phyloP scores from a whole-genome alignment of 257 asterid species.

The Primulina tabacum region DNA sequence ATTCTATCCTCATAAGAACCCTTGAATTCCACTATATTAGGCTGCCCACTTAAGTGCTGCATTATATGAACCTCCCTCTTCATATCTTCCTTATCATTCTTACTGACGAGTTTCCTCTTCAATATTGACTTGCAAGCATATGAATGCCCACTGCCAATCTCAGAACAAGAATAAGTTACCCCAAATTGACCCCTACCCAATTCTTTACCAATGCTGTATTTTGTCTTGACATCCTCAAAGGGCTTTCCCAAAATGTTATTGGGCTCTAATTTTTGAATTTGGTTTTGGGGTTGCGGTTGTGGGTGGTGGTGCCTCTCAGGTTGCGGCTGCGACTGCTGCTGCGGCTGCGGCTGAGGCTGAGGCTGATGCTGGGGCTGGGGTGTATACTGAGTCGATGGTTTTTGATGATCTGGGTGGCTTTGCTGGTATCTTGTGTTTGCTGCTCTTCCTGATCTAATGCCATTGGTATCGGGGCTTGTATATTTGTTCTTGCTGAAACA shows the following conservation, averaged over 20 bases:
- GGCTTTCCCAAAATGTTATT: constrained; percentile 58
- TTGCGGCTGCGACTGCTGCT: constrained; percentile 1
- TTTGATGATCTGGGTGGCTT: constrained; percentile 36
- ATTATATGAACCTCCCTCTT: constrained; percentile 73
- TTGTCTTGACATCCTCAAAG: constrained; percentile 54
- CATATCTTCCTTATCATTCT: constrained; percentile 75
- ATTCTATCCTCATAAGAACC: constrained; percentile 80
- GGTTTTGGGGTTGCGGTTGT: constrained; percentile 30
- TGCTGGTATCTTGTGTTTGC: constrained; percentile 35
- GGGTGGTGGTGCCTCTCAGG: constrained; percentile 34
- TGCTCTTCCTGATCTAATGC: constrained; percentile 37
- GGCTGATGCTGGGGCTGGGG: constrained; percentile 26
- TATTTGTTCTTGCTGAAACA: constrained; percentile 57
- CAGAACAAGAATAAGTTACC: constrained; percentile 62
- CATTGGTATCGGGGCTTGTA: constrained; percentile 32
- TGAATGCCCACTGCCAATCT: constrained; percentile 42
- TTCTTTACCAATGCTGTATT: constrained; percentile 55
- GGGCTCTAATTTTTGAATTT: constrained; percentile 42
- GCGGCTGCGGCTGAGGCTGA: constrained; percentile 1
- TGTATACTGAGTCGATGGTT: constrained; percentile 32
- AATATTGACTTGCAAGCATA: constrained; percentile 77
- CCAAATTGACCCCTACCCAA: constrained; percentile 87
- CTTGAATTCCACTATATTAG: constrained; percentile 73
- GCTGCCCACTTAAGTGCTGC: constrained; percentile 86
- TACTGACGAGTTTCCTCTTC: constrained; percentile 75